phyloP scores from a whole-genome alignment of 2,329 filamentous ascomycete species.

The Chaetomium olivaceum region DNA sequence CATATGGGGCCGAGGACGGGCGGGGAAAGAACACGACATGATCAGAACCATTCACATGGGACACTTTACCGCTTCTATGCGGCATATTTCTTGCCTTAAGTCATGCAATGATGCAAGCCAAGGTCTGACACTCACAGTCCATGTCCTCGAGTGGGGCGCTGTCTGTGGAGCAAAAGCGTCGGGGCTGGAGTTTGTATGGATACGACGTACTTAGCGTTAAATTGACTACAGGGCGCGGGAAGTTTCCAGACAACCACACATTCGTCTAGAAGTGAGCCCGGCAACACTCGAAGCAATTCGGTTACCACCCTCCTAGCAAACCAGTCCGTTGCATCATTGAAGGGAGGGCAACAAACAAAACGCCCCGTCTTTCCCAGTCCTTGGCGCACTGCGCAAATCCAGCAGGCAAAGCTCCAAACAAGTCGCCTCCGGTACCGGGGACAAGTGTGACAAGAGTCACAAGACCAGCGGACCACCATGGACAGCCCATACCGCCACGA shows the following conservation, averaged over 20 bases:
- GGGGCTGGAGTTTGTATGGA: background rate
- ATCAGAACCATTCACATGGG: background rate
- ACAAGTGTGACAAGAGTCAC: background rate
- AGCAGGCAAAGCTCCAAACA: background rate
- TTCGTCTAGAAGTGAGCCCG: background rate
- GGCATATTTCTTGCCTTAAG: background rate
- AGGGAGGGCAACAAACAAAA: background rate
- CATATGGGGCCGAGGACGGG: background rate
- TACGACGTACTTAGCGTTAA: background rate
- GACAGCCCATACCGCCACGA: conserved; percentile 47
- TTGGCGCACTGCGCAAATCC: background rate
- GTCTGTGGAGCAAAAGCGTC: background rate
- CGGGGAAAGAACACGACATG: too few species aligned
- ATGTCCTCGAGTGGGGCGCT: background rate
- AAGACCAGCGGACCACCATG: conserved; percentile 37
- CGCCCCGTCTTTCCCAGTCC: background rate
- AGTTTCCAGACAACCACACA: background rate
- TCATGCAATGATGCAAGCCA: background rate
- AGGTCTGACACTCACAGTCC: background rate
- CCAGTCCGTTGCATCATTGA: background rate
- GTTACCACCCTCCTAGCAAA: background rate
- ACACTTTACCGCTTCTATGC: background rate
- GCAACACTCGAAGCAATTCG: background rate
- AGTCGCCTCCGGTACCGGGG: conserved; percentile 1
- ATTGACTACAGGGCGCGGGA: background rate